Base-by-base conservation (phyloP, 495 filamentous ascomycete genomes). In the Bathelium albidoporum region DNA sequence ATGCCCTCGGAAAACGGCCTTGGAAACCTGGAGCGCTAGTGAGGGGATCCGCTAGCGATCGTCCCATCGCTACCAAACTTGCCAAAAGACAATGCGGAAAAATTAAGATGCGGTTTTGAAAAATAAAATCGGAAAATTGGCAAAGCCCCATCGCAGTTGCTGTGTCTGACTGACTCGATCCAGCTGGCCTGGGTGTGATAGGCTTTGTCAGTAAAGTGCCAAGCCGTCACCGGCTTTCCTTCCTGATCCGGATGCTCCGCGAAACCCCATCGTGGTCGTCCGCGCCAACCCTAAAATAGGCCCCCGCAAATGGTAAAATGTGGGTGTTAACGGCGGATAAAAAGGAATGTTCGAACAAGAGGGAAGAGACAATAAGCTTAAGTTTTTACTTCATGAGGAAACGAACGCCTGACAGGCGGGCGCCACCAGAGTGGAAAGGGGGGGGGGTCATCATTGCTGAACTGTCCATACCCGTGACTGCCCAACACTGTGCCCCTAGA, bases 51-150 rank as follows among this genome's bases (percentile, higher is more conserved):
- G 14, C 5, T 5, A 39, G 34, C 5, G 34, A 14, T 39, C 5
- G 14, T 39, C 34, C 34, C 5, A 39, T 39, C 34, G 34, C 34
- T 5, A 5, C 14, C 34, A 14, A 39, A 39, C 34, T 5, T 5
- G 14, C 14, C 34, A 5, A 39, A 55, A 55, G 49, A 24, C n/a
- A 26, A 55, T 55, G 49, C 49, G 49, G 49, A 55, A 29, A 55
- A 55, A 55, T 55, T 29, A 26, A 24, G 9, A 55, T 55, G 49
- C 49, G 49, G 24, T 55, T 55, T 55, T 55, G 24, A 29, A 55
- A 55, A 32, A 28, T 55, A 9, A 24, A 29, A 55, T 10, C 18
- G 36, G 14, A 49, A 16, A 49, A 18, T 41, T 41, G 10, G 10
- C 9, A 20, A 49, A 22, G 44, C 14, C 20, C 44, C 9, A 49